These are phyloP conservation scores for Polytrichum commune DNA, from an alignment of 225 moss, liverwort and hornwort species.

Conservation along the genomic window DNA sequence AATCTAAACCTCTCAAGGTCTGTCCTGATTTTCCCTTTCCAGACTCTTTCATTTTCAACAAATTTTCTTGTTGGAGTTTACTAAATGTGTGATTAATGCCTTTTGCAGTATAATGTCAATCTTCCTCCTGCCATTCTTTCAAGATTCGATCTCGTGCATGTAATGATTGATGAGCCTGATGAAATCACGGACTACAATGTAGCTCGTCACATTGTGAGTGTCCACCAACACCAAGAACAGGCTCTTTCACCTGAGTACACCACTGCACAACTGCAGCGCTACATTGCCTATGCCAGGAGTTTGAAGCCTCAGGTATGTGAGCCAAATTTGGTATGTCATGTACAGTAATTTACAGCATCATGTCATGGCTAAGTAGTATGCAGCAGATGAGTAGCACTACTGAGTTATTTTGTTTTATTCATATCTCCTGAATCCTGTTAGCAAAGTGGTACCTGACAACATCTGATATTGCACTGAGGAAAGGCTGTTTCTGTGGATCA, in stretches of 20 bases:
- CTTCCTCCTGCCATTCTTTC: constrained; percentile 98
- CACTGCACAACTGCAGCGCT: constrained; percentile 93
- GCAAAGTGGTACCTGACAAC: too few relatives aligned
- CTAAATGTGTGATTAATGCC: constrained; percentile 8
- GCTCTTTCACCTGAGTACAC: constrained; percentile 79
- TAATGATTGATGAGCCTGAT: constrained; percentile 99
- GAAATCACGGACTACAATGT: constrained; percentile 79
- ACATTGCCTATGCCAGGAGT: constrained; percentile 89
- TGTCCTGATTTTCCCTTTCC: not conserved
- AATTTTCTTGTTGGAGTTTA: too few relatives aligned
- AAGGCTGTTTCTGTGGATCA: constrained; percentile 28
- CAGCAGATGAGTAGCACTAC: too few relatives aligned
- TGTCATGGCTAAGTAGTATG: too few relatives aligned
- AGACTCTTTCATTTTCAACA: too few relatives aligned
- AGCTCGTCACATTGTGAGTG: constrained; percentile 87
- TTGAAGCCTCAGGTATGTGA: constrained; percentile 74
- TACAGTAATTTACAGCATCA: too few relatives aligned
- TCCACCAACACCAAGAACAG: constrained; percentile 89
- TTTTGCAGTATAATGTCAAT: constrained; percentile 90
- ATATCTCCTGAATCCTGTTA: too few relatives aligned
- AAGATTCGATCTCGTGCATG: constrained; percentile 95
- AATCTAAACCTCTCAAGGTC: constrained; percentile 97
- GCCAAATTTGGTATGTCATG: too few relatives aligned
- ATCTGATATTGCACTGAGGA: too few relatives aligned
- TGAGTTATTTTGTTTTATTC: too few relatives aligned